Conservation (phyloP, 169 alveolate species). For the Cryptosporidium ubiquitum region DNA sequence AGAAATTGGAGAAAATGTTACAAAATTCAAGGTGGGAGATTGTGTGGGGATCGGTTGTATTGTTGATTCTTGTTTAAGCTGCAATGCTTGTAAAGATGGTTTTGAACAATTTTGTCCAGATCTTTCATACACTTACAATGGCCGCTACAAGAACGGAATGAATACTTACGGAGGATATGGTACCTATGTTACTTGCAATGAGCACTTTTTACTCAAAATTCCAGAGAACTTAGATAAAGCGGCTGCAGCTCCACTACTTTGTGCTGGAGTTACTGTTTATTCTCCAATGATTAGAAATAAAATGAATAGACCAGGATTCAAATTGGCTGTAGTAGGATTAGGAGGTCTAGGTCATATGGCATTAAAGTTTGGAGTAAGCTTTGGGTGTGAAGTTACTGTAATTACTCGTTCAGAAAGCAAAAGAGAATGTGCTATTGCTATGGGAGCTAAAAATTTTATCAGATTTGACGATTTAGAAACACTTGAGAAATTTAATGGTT, state of each 20-base stretch:
- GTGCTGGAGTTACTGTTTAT: constrained; percentile 87
- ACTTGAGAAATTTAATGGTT: constrained; percentile 12
- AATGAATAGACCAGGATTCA: constrained; percentile 78
- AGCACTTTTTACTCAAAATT: constrained; percentile 78
- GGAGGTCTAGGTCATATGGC: constrained; percentile 92
- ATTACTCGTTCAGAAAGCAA: constrained; percentile 59
- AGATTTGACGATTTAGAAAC: constrained; percentile 21
- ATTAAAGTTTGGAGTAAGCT: constrained; percentile 79
- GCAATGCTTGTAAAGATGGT: constrained; percentile 81
- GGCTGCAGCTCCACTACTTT: constrained; percentile 84
- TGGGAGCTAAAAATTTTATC: constrained; percentile 64
- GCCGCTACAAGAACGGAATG: constrained; percentile 66
- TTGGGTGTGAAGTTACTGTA: constrained; percentile 66
- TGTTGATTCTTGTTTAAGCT: constrained; percentile 81
- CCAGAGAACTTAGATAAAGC: constrained; percentile 80
- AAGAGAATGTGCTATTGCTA: constrained; percentile 25
- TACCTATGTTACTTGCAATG: constrained; percentile 80
- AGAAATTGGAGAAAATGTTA: constrained; percentile 81
- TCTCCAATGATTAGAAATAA: constrained; percentile 79
- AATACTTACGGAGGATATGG: constrained; percentile 85
- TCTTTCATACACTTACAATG: constrained; percentile 57
- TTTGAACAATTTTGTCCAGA: constrained; percentile 79
- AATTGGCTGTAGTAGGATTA: constrained; percentile 84
- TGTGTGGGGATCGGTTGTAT: constrained; percentile 83
- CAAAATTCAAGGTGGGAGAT: constrained; percentile 82